Evolutionary conservation across 495 filamentous ascomycete genomes (phyloP), one percentile per base, ranked within the genome.

Genomic region (Penicillium salamii): DNA sequence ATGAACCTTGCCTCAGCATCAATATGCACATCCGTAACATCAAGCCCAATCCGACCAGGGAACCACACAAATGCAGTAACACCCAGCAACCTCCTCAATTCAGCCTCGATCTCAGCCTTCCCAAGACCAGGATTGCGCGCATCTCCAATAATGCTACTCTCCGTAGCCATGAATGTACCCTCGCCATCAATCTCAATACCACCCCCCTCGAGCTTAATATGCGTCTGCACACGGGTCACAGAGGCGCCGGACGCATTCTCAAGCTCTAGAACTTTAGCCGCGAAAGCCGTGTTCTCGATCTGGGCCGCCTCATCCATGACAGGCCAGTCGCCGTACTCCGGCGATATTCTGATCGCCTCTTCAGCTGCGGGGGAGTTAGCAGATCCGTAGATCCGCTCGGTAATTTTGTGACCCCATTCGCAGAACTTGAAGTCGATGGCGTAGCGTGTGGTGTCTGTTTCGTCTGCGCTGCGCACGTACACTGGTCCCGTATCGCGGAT

Each of bases 401-500:
- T 24, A 2, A 54, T 50, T 31, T 64, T 66, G 32, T 61, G 55
- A 23, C 67, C 67, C 67, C 67, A 70, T 46, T 68, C 67, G 41
- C 59, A 61, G 50, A 70, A 70, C 5, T 38, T 46, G 36, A 70
- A 70, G 42, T 70, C 57, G 8, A 70, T 53, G 9, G 65, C 67
- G 23, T 54, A 57, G 5, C 65, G 59, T 15, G 44, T 35, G 5
- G 38, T 12, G 34, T 59, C 47, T 13, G 20, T 19, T 24, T 0
- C 2, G 7, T 55, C 46, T 5, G 39, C 47, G n/a, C 49, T 42
- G 35, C 53, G 61, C 15, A 68, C 61, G 44, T 68, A 70, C 11
- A 68, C 61, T 13, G 66, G 66, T 0, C 64, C 67, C 2, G 65
- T 70, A 42, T 70, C 67, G 28, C 67, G 60, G 21, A 68, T 62